Evolutionary conservation across 768 basidiomycete species (phyloP), one percentile per base, ranked within the genome.

Genomic region (Pulveroboletus sp.): DNA sequence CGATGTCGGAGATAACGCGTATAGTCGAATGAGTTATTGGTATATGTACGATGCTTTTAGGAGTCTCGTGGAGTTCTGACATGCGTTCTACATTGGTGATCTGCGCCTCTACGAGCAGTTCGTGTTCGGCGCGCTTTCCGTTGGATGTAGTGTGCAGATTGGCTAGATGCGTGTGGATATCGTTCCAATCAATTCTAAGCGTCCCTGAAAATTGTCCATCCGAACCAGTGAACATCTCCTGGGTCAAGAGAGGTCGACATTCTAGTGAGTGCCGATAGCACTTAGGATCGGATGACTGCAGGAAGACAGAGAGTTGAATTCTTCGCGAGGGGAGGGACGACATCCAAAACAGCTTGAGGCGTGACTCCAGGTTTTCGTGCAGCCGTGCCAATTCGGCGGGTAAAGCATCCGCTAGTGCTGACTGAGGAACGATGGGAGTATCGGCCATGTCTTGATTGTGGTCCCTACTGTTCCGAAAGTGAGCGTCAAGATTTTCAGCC

Each of bases 1-100:
- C 94, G 38, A 97, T 86, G 59, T 97, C 94, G 8, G 92, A 94
- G 12, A 97, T 85, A 47, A 95, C 79, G 15, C 90, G 83, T 12
- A 94, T 68, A 2, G 78, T 77, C 3, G 79, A 77, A 58, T 82
- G 71, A 0, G 85, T 79, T 32, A 91, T 74, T 6, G 80, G 72
- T 17, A 80, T 68, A 11, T 68, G 67, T 5, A 75, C 47, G 45
- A 33, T 33, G 12, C 24, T 56, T 26, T 47, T 49, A 35, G 65
- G 59, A 4, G 66, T 64, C 15, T 67, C 61, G 10, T 75, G 74
- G 9, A 79, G 66, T 15, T 61, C 59, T 10, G 70, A 61, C n/a
- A 69, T 50, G 6, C 84, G 68, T 46, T 81, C 76, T 18, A 41
- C 38, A 18, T 54, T 55, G 14, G 58, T 46, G 2, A 84, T 80